Percentiles rank a stretch among this genome's conserved stretches.
Conservation (phyloP, 192 early-diverging fungal genomes). For the Gamsiella multidivaricata region DNA sequence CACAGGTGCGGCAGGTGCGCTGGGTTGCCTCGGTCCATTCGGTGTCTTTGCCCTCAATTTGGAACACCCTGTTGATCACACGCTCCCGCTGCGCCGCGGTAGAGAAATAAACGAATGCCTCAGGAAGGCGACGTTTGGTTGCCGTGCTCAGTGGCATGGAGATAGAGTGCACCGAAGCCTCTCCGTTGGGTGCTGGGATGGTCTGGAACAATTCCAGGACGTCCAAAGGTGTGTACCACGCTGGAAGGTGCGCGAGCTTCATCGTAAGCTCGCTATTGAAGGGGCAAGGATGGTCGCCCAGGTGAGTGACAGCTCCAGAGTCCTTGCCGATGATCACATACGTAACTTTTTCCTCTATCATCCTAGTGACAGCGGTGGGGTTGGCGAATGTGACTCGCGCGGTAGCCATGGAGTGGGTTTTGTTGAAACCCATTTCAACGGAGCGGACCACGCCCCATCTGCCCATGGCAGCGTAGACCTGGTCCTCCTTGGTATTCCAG, state of each 20-base stretch:
- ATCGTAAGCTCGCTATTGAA: too few relatives aligned
- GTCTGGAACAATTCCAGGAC: neutral
- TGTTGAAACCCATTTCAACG: too few relatives aligned
- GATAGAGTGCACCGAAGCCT: neutral
- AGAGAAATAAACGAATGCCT: constrained; percentile 8
- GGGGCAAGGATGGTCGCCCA: too few relatives aligned
- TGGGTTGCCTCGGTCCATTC: neutral
- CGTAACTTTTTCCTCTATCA: too few relatives aligned
- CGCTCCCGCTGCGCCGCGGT: neutral
- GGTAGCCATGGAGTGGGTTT: too few relatives aligned
- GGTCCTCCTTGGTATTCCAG: too few relatives aligned
- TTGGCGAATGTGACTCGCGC: too few relatives aligned
- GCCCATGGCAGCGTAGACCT: too few relatives aligned
- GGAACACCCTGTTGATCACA: neutral
- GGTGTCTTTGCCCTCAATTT: neutral
- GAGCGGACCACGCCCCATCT: too few relatives aligned
- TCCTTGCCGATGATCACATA: too few relatives aligned
- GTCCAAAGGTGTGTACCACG: neutral
- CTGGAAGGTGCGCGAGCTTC: neutral
- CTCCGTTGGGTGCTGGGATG: neutral
- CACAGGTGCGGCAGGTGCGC: neutral
- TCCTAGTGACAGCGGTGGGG: too few relatives aligned
- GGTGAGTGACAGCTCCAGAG: too few relatives aligned
- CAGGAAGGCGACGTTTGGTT: neutral
- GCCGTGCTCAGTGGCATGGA: neutral